Percentiles rank a stretch among this genome's conserved stretches.
These are phyloP conservation scores for Leishmania tropica DNA, from an alignment of 208 protist genomes.

Conservation along the genomic window DNA sequence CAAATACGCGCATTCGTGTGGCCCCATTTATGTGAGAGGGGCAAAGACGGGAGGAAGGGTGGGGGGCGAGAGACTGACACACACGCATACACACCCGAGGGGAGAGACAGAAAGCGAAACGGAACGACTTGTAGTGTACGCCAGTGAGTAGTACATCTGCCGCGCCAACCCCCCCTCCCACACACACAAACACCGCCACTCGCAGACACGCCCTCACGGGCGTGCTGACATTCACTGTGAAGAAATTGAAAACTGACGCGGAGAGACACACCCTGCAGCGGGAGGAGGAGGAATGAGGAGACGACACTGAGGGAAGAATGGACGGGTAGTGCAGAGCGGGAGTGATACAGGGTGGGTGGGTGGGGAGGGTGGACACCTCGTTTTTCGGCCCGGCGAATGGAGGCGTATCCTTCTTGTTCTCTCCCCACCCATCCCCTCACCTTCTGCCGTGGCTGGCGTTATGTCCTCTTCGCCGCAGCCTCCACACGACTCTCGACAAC, in stretches of 20 bases:
- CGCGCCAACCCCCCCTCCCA: background rate
- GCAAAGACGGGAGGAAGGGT: background rate
- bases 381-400: background rate
- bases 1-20: background rate
- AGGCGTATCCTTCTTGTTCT: background rate
- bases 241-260: background rate
- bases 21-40: background rate
- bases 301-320: background rate
- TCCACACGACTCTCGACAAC: slow-evolving; percentile 79
- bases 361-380: background rate
- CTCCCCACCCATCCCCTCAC: background rate
- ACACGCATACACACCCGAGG: background rate
- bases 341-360: background rate
- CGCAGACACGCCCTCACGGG: background rate
- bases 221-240: background rate
- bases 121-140: background rate
- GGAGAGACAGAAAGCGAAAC: background rate
- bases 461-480: slow-evolving; percentile 61
- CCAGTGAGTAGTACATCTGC: background rate
- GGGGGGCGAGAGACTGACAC: background rate
- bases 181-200: background rate
- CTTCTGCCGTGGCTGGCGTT: background rate
- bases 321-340: background rate
- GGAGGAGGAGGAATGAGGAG: background rate
- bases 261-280: background rate